Base-by-base conservation (phyloP, 2,329 filamentous ascomycete species). In the Aspergillus ochraceus region DNA sequence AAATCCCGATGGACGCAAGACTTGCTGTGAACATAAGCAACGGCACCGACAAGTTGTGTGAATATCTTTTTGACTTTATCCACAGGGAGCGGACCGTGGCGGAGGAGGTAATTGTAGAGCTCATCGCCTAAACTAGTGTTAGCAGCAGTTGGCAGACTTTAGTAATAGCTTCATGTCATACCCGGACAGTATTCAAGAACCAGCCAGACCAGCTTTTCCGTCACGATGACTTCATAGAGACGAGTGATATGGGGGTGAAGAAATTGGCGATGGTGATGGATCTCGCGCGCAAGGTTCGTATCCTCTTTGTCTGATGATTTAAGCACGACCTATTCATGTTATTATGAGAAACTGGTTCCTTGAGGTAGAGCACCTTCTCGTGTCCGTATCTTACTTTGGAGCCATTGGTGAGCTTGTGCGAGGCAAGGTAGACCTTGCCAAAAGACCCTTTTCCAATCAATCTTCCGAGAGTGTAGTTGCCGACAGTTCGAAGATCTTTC, bases 361-460 rank as follows among this genome's bases (percentile, higher is more conserved):
- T 50, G 39, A 47, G 9, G 32, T 6, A 19, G 8, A 49, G n/a
- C 36, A 8, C 17, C 36, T 42, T 14, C 24, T 3, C 39, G 6
- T 11, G n/a, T 22, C 29, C 22, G 20, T n/a, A 17, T 4, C 63
- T 46, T 71, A 94, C 92, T 87, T 97, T 98, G 74, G 93, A 97
- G 71, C 93, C 94, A 87, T 97, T 97, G 71, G 92, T 98, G 76
- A 99, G 91, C 77, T 97, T 98, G 78, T 99, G 95, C 50, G 89
- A 88, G 60, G 94, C 95, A 60, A 99, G 84, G 77, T 99, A 99
- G 71, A 99, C 95, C 79, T 97, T 98, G 70, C 95, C 95, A 78
- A 99, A 99, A 64, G 93, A 97, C 59, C 95, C 95, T 75, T 98
- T 99, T 67, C 95, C 95, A 74, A 99, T 97, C 60, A 99, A 83